phyloP scores from a whole-genome alignment of 1,284 basidiomycete species.

The Kwoniella shivajii region DNA sequence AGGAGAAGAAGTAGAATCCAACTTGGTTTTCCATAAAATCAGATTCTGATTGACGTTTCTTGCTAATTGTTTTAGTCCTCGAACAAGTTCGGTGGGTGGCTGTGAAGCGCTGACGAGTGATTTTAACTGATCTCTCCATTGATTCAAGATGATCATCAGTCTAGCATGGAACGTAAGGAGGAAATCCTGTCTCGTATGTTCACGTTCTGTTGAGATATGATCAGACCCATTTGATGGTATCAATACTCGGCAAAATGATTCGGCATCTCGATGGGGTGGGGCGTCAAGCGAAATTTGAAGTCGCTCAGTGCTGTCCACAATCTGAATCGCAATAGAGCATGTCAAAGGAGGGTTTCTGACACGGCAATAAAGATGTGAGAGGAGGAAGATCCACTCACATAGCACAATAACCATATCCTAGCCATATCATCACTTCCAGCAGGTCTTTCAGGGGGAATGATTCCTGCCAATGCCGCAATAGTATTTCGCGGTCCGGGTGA shows the following conservation, averaged over 20 bases:
- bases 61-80: slow-evolving; percentile 21
- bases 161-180: slow-evolving; percentile 43
- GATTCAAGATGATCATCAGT: slow-evolving; percentile 36
- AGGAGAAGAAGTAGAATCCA: background rate
- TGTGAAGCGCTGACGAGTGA: background rate
- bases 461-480: slow-evolving; percentile 33
- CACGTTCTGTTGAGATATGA: background rate
- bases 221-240: slow-evolving; percentile 4
- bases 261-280: slow-evolving; percentile 21
- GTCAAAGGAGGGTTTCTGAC: too few relatives aligned
- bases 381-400: slow-evolving; percentile 38
- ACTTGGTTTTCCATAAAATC: slow-evolving; percentile 29
- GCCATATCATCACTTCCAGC: slow-evolving; percentile 40
- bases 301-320: slow-evolving; percentile 40
- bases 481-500: slow-evolving; percentile 20
- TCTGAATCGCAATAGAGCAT: slow-evolving; percentile 15
- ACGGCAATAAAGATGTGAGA: too few relatives aligned
- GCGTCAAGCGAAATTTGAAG: slow-evolving; percentile 18
- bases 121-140: slow-evolving; percentile 25
- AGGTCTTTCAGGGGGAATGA: slow-evolving; percentile 40
- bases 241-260: slow-evolving; percentile 30
- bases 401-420: slow-evolving; percentile 47
- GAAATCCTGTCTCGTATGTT: slow-evolving; percentile 29
- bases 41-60: slow-evolving; percentile 28
- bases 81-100: background rate